Conservation (phyloP, 768 basidiomycete genomes). For the Auricularia sp. region DNA sequence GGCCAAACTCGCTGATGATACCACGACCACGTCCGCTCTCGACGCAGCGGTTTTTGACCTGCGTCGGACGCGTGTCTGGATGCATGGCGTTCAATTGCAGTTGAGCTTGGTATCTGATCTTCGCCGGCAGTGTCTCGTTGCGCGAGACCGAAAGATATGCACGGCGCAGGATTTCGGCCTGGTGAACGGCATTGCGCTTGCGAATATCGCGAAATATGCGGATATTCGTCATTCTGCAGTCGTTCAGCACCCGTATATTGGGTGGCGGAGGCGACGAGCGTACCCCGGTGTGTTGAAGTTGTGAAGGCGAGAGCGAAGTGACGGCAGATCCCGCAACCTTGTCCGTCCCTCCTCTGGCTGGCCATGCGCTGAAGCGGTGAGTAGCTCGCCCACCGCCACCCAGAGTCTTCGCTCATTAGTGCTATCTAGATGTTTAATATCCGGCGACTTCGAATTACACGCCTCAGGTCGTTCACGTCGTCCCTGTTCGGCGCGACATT, state of each 20-base stretch:
- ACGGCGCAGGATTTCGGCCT: slow-evolving; percentile 71
- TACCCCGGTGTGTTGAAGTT: no score
- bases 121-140: slow-evolving; percentile 78
- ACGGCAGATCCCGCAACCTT: no score
- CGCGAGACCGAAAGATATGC: slow-evolving; percentile 92
- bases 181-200: slow-evolving; percentile 57
- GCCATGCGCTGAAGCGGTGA: background rate
- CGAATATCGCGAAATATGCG: slow-evolving; percentile 69
- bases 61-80: slow-evolving; percentile 71
- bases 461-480: slow-evolving; percentile 54
- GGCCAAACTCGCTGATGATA: slow-evolving; percentile 77
- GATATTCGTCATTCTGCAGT: slow-evolving; percentile 23
- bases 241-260: no score
- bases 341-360: background rate
- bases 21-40: slow-evolving; percentile 83
- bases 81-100: slow-evolving; percentile 84
- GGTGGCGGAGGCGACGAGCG: no score
- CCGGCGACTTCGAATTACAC: slow-evolving; percentile 13
- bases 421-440: background rate
- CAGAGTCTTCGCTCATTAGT: background rate
- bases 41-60: slow-evolving; percentile 80
- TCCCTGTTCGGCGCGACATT: slow-evolving; percentile 75
- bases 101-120: slow-evolving; percentile 89
- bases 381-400: no score
- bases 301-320: no score